Evolutionary conservation across 1,284 basidiomycete genomes (phyloP).

Genomic region (Ustilago xerochloae): DNA sequence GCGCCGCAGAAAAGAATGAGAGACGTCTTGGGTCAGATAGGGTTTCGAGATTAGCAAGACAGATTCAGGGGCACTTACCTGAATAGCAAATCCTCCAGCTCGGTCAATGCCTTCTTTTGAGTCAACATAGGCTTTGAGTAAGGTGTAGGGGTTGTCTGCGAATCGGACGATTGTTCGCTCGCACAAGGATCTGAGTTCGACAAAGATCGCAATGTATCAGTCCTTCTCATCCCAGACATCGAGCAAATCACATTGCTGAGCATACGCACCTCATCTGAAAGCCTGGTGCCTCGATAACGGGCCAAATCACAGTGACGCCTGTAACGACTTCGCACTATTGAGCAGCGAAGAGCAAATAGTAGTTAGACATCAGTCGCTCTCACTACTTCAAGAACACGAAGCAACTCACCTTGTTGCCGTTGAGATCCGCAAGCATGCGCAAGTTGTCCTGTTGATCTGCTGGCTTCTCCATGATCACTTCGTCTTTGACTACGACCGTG

Average conservation of each 20-base stretch:
- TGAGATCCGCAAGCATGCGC: constrained; percentile 86
- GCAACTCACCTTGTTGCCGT: constrained; percentile 67
- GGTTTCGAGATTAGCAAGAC: neutral
- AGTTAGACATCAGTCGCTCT: neutral
- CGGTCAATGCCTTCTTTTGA: constrained; percentile 88
- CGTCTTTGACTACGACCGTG: constrained; percentile 62
- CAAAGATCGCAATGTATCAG: neutral
- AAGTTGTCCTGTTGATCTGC: constrained; percentile 82
- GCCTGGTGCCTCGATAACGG: constrained; percentile 84
- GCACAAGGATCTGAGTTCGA: constrained; percentile 45
- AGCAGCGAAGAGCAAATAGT: neutral
- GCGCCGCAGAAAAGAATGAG: neutral
- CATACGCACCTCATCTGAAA: constrained; percentile 79
- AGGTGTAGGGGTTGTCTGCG: constrained; percentile 65
- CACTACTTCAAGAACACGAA: neutral
- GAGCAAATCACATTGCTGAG: neutral
- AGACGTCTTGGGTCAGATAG: neutral
- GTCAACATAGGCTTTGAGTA: constrained; percentile 86
- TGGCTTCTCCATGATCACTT: constrained; percentile 85
- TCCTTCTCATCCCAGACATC: neutral
- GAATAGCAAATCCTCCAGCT: constrained; percentile 94
- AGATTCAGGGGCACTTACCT: constrained; percentile 72
- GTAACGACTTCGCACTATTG: constrained; percentile 61
- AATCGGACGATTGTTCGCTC: constrained; percentile 66
- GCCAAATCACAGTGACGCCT: constrained; percentile 76